These are phyloP conservation scores for Santalum album DNA, from an alignment of 164 flowering plant species.

Conservation along the genomic window DNA sequence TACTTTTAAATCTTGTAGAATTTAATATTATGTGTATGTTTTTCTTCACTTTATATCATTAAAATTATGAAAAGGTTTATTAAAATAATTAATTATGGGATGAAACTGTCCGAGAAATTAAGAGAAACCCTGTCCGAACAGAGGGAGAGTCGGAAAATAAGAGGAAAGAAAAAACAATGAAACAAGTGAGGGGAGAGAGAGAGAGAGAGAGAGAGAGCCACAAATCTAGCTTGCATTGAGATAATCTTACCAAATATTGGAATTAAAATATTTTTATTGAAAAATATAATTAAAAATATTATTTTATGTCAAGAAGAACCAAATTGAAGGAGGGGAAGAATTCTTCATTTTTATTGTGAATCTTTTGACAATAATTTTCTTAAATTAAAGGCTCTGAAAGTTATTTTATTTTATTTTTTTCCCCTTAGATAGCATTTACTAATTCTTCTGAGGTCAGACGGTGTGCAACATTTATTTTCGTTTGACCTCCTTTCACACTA, in stretches of 20 bases:
- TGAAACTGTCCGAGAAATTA: conserved; percentile 18
- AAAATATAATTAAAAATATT: too few species aligned
- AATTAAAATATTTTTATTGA: too few species aligned
- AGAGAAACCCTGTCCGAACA: conserved; percentile 26
- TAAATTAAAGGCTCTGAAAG: conserved; percentile 13
- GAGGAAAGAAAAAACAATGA: background rate
- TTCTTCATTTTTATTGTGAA: conserved; percentile 3
- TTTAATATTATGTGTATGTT: too few species aligned
- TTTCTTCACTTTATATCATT: too few species aligned
- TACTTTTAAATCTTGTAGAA: too few species aligned
- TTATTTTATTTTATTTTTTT: too few species aligned
- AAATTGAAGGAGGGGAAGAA: too few species aligned
- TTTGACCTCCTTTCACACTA: too few species aligned
- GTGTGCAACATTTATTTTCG: too few species aligned
- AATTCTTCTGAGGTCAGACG: too few species aligned
- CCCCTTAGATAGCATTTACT: too few species aligned
- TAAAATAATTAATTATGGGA: background rate
- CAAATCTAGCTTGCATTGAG: conserved; percentile 11
- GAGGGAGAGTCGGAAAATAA: conserved; percentile 1
- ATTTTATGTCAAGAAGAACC: too few species aligned
- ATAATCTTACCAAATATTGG: conserved; percentile 11
- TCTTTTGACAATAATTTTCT: background rate
- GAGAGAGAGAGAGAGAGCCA: background rate
- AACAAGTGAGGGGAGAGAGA: background rate
- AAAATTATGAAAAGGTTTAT: background rate